These are phyloP conservation scores for Epichloe sp. DNA, from an alignment of 2,329 filamentous ascomycete genomes.

Conservation along the genomic window DNA sequence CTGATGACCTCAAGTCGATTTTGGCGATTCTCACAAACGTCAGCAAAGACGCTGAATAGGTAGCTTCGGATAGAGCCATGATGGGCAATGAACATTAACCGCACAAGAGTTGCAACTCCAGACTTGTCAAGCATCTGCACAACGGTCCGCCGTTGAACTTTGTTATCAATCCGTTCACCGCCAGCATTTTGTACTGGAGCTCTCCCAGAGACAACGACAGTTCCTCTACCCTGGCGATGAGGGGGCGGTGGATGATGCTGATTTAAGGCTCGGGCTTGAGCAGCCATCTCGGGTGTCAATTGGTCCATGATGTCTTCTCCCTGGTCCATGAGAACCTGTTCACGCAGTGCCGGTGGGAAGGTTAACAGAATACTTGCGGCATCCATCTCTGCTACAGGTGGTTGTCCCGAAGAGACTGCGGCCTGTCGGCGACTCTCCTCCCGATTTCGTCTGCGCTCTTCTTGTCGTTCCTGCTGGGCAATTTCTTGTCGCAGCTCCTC, in stretches of 20 bases:
- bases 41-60: conserved; percentile 75
- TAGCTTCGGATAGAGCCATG: conserved; percentile 74
- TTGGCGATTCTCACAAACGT: conserved; percentile 92
- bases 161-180: conserved; percentile 38
- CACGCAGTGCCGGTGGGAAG: conserved; percentile 69
- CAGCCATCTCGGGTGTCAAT: conserved; percentile 72
- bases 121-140: conserved; percentile 96
- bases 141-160: conserved; percentile 63
- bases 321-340: conserved; percentile 82
- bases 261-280: conserved; percentile 64
- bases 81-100: conserved; percentile 96
- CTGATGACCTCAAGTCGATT: conserved; percentile 90
- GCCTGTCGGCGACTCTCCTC: conserved; percentile 64
- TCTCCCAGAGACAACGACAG: conserved; percentile 15
- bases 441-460: conserved; percentile 76
- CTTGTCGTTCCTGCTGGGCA: conserved; percentile 76
- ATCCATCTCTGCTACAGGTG: conserved; percentile 60
- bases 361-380: conserved; percentile 84
- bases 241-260: conserved; percentile 23
- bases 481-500: conserved; percentile 84
- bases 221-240: conserved; percentile 17
- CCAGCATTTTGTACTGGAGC: conserved; percentile 10
- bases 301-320: conserved; percentile 77
- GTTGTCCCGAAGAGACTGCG: conserved; percentile 40
- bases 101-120: conserved; percentile 85